Percentiles rank a stretch among this genome's conserved stretches.
Conservation (phyloP, 1,284 basidiomycete species). For the Peniophora sp. region DNA sequence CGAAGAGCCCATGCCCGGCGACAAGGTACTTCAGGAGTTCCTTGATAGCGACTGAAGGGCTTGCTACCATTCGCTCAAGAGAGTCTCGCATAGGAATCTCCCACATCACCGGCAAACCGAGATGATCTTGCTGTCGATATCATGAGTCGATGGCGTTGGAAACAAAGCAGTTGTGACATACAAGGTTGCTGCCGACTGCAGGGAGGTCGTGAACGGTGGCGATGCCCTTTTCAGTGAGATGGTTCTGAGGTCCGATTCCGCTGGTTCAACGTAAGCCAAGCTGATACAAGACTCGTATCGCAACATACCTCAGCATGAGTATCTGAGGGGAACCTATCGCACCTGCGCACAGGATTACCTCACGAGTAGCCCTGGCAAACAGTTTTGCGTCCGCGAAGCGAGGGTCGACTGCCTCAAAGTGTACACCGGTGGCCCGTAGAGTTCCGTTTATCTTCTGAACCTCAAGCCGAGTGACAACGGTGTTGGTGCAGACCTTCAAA, state of each 20-base stretch:
- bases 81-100: conserved; percentile 20
- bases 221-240: conserved; percentile 20
- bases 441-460: neutral
- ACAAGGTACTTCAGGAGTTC: conserved; percentile 22
- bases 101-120: conserved; percentile 20
- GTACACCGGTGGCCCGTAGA: neutral
- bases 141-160: neutral
- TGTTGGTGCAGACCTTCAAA: conserved; percentile 2
- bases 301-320: conserved; percentile 16
- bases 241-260: conserved; percentile 21
- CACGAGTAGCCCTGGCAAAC: conserved; percentile 15
- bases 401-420: conserved; percentile 4
- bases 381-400: neutral
- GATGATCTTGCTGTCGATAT: conserved; percentile 22
- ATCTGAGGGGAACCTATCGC: conserved; percentile 21
- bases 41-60: conserved; percentile 13
- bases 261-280: conserved; percentile 6
- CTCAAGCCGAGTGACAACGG: conserved; percentile 1
- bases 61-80: conserved; percentile 11
- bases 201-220: conserved; percentile 21
- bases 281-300: neutral
- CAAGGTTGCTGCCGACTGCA: conserved; percentile 25
- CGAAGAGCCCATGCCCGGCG: conserved; percentile 21
- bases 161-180: conserved; percentile 4
- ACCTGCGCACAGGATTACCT: conserved; percentile 22